These are phyloP conservation scores for Collybiopsis confluens DNA, from an alignment of 768 basidiomycete species.

Conservation along the genomic window DNA sequence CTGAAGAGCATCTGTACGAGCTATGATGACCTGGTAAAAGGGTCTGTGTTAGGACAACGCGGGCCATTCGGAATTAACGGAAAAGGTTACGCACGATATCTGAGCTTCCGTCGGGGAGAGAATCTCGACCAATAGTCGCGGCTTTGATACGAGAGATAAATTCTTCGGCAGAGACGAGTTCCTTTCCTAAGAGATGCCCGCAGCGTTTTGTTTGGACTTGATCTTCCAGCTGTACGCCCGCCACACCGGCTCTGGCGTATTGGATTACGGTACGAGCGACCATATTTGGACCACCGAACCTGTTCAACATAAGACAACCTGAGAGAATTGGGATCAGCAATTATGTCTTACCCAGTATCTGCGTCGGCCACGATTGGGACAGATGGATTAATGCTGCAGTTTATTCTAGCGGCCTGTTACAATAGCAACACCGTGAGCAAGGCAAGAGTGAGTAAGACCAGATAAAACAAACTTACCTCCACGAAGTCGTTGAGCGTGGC, in stretches of 20 bases:
- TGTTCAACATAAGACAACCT: conserved; percentile 9
- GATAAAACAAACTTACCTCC: conserved; percentile 24
- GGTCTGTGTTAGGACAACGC: too few relatives aligned
- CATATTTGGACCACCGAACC: conserved; percentile 53
- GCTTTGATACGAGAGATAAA: conserved; percentile 50
- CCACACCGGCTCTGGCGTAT: conserved; percentile 47
- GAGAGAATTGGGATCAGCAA: background rate
- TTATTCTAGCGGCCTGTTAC: conserved; percentile 40
- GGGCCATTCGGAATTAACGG: background rate
- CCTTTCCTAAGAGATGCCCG: conserved; percentile 51
- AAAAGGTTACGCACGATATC: conserved; percentile 27
- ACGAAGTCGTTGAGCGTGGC: conserved; percentile 53
- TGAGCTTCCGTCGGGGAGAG: conserved; percentile 37
- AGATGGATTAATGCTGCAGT: conserved; percentile 41
- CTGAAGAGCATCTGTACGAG: conserved; percentile 50
- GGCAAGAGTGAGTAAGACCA: background rate
- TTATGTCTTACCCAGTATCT: conserved; percentile 42
- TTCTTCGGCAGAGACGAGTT: conserved; percentile 45
- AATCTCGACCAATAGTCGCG: conserved; percentile 43
- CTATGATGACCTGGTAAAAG: conserved; percentile 43
- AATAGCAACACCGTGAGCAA: conserved; percentile 7
- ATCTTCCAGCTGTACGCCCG: conserved; percentile 53
- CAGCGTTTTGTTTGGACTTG: conserved; percentile 55
- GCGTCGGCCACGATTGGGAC: conserved; percentile 52
- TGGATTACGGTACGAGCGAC: conserved; percentile 49